These are phyloP conservation scores for Saturnispora diversa DNA, from an alignment of 805 yeast species.

Conservation along the genomic window DNA sequence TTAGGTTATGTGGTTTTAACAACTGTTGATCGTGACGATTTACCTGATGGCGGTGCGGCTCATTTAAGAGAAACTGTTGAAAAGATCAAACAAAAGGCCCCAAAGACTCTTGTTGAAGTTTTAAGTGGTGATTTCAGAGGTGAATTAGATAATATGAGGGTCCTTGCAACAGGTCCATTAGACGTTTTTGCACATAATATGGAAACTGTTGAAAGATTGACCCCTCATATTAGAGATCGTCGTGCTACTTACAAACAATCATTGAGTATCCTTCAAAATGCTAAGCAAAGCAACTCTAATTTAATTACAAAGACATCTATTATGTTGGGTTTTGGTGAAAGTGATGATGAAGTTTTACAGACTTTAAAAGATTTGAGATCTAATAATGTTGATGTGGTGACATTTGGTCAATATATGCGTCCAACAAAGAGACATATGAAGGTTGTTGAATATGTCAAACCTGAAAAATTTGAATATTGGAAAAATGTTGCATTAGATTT, in stretches of 20 bases:
- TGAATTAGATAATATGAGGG: conserved; percentile 67
- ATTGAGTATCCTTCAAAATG: conserved; percentile 65
- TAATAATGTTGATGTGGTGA: conserved; percentile 82
- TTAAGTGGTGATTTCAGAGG: conserved; percentile 95
- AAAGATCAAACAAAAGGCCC: conserved; percentile 78
- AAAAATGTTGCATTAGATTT: conserved; percentile 72
- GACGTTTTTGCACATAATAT: conserved; percentile 96
- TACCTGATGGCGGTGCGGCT: conserved; percentile 84
- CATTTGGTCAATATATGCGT: conserved; percentile 98
- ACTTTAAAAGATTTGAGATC: conserved; percentile 71
- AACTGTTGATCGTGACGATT: conserved; percentile 95
- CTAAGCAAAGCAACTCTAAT: conserved; percentile 67
- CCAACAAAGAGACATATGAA: conserved; percentile 98
- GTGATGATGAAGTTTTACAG: conserved; percentile 77
- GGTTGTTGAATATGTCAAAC: conserved; percentile 90
- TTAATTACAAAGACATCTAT: conserved; percentile 87
- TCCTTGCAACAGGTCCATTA: conserved; percentile 76
- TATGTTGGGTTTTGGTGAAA: conserved; percentile 96
- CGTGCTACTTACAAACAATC: conserved; percentile 93
- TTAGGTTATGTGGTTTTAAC: conserved; percentile 95
- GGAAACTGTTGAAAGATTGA: conserved; percentile 91
- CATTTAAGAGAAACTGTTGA: conserved; percentile 85
- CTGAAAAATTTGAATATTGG: conserved; percentile 94
- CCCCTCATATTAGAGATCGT: conserved; percentile 93
- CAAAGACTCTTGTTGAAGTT: conserved; percentile 87